These are phyloP conservation scores for Cladorrhinum sp. DNA, from an alignment of 2,329 filamentous ascomycete species.

Conservation along the genomic window DNA sequence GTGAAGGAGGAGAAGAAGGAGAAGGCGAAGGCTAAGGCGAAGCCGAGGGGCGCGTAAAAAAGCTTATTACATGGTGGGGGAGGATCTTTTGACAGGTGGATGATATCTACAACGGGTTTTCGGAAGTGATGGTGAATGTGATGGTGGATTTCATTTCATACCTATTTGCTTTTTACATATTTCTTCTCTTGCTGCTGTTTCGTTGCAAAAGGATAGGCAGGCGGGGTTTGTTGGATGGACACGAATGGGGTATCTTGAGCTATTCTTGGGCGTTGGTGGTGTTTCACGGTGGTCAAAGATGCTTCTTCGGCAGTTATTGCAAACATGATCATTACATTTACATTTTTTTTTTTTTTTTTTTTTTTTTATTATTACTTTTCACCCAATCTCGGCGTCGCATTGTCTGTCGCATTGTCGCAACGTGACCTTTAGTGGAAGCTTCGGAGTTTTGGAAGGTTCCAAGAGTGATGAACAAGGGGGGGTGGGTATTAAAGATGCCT, in stretches of 20 bases:
- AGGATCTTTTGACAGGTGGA: background rate
- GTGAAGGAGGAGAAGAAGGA: constrained; percentile 91
- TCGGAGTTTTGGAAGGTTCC: background rate
- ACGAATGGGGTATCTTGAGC: background rate
- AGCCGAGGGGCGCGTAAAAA: constrained; percentile 64
- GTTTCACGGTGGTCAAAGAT: background rate
- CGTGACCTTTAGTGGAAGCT: background rate
- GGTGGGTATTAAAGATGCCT: constrained; percentile 17
- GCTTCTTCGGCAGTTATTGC: background rate
- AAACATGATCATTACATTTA: background rate
- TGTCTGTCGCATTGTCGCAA: background rate
- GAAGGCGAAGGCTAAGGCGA: constrained; percentile 86
- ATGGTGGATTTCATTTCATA: background rate
- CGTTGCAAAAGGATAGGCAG: background rate
- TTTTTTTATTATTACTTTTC: background rate
- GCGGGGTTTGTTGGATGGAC: background rate
- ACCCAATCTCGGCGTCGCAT: background rate
- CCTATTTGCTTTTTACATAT: background rate
- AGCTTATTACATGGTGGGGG: no score
- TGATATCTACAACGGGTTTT: background rate
- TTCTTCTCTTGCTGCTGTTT: background rate
- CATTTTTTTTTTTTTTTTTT: background rate
- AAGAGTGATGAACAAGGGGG: background rate
- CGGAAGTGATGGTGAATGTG: background rate
- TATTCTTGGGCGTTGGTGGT: background rate